Conservation (phyloP, 148 eudicot genomes). For the Arctostaphylos glauca region DNA sequence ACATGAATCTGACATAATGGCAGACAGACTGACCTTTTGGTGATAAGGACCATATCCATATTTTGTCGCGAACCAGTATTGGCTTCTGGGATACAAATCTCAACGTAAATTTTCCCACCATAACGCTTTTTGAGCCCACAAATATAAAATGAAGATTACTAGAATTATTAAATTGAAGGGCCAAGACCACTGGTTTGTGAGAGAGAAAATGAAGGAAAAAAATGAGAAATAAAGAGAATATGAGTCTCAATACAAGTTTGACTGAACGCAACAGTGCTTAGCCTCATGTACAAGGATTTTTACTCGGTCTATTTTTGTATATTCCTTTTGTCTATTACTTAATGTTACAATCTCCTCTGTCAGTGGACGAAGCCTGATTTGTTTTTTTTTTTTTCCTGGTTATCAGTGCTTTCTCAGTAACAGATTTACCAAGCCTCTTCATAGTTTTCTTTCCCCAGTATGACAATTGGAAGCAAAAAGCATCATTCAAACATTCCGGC, state of each 20-base stretch:
- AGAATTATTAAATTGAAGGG: background rate
- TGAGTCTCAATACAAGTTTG: constrained; percentile 25
- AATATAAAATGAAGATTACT: constrained; percentile 4
- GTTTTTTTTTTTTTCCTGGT: too few relatives aligned
- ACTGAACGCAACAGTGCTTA: too few relatives aligned
- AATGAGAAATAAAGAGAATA: too few relatives aligned
- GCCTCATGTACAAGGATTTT: too few relatives aligned
- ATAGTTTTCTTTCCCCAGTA: constrained; percentile 9
- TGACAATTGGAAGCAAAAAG: constrained; percentile 20
- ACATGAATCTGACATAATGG: too few relatives aligned
- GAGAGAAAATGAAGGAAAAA: too few relatives aligned
- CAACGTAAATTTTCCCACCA: constrained; percentile 66
- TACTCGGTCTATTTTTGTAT: too few relatives aligned
- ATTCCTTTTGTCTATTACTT: too few relatives aligned
- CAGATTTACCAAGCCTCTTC: constrained; percentile 24
- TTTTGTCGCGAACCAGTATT: constrained; percentile 61
- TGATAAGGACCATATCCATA: constrained; percentile 67
- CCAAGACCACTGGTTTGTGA: background rate
- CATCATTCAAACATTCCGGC: constrained; percentile 41
- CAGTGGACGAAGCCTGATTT: too few relatives aligned
- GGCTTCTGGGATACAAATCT: constrained; percentile 80
- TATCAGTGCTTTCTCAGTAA: too few relatives aligned
- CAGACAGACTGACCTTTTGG: constrained; percentile 50
- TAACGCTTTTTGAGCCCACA: constrained; percentile 65
- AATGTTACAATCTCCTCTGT: too few relatives aligned